These are phyloP conservation scores for Candida rishiriensis DNA, from an alignment of 805 yeast genomes.

Conservation along the genomic window DNA sequence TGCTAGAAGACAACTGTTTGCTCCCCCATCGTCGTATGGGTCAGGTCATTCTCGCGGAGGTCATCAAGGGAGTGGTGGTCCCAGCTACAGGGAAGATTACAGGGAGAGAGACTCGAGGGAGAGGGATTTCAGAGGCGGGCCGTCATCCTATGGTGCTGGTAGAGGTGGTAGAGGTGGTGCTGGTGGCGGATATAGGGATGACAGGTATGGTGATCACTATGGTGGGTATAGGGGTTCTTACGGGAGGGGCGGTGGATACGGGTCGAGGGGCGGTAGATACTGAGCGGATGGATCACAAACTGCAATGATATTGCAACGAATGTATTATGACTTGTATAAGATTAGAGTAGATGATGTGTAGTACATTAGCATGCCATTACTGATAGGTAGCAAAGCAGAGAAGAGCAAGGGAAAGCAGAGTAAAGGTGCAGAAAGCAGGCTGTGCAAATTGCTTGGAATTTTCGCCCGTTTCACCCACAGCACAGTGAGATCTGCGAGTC, in stretches of 20 bases:
- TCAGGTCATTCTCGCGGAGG: not conserved
- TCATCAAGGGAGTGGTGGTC: not conserved
- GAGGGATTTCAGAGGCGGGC: slow-evolving; percentile 1
- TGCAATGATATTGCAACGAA: too few relatives aligned
- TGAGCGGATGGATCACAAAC: not conserved
- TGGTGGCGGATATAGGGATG: too few relatives aligned
- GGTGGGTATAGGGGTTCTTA: slow-evolving; percentile 1
- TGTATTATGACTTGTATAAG: too few relatives aligned
- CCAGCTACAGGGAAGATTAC: not conserved
- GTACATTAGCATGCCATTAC: too few relatives aligned
- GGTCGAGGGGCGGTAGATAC: slow-evolving; percentile 5
- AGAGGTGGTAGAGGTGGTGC: slow-evolving; percentile 3
- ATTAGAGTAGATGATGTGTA: too few relatives aligned
- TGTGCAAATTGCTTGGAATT: too few relatives aligned
- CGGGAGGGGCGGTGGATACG: not conserved
- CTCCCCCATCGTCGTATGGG: slow-evolving; percentile 15
- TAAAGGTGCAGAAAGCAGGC: not conserved
- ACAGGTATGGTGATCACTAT: too few relatives aligned
- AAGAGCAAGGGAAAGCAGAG: too few relatives aligned
- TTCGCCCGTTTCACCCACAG: too few relatives aligned
- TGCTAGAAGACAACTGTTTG: slow-evolving; percentile 12
- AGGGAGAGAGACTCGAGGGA: slow-evolving; percentile 2
- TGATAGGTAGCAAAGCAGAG: not conserved
- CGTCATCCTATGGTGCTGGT: slow-evolving; percentile 3
- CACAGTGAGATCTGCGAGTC: too few relatives aligned